Evolutionary conservation across 1,284 basidiomycete species (phyloP).

Genomic region (Trichosporon asahii): DNA sequence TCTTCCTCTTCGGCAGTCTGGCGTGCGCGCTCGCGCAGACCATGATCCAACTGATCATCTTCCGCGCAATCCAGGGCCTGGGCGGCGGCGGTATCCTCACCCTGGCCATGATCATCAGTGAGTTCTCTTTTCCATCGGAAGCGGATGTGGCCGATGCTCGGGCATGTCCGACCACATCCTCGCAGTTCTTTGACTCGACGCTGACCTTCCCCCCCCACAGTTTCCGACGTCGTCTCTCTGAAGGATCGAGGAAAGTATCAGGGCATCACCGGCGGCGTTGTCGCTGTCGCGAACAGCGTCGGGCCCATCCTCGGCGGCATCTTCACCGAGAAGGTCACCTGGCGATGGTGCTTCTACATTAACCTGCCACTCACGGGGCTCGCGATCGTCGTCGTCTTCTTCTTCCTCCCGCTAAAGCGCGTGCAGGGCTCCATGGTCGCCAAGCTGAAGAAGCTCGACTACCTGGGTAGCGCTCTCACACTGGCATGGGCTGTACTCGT

Average conservation of each 20-base stretch:
- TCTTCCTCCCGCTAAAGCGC: conserved; percentile 64
- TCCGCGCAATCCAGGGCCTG: conserved; percentile 52
- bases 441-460: conserved; percentile 65
- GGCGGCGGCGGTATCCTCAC: conserved; percentile 41
- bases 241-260: conserved; percentile 51
- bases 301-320: conserved; percentile 49
- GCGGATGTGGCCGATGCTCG: background rate
- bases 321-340: conserved; percentile 33
- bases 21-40: conserved; percentile 59
- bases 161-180: background rate
- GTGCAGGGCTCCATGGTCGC: conserved; percentile 60
- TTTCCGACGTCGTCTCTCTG: conserved; percentile 39
- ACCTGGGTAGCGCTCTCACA: conserved; percentile 60
- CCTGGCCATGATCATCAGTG: conserved; percentile 31
- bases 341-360: conserved; percentile 56
- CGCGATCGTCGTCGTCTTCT: conserved; percentile 58
- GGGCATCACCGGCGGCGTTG: conserved; percentile 41
- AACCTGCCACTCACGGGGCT: conserved; percentile 60
- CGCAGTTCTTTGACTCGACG: background rate
- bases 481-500: conserved; percentile 61
- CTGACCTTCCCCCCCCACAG: conserved; percentile 9
- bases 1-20: conserved; percentile 58
- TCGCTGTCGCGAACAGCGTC: conserved; percentile 39
- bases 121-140: background rate
- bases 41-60: conserved; percentile 67